Base-by-base conservation (phyloP, 306 rosid species). In the Clitoria ternatea region DNA sequence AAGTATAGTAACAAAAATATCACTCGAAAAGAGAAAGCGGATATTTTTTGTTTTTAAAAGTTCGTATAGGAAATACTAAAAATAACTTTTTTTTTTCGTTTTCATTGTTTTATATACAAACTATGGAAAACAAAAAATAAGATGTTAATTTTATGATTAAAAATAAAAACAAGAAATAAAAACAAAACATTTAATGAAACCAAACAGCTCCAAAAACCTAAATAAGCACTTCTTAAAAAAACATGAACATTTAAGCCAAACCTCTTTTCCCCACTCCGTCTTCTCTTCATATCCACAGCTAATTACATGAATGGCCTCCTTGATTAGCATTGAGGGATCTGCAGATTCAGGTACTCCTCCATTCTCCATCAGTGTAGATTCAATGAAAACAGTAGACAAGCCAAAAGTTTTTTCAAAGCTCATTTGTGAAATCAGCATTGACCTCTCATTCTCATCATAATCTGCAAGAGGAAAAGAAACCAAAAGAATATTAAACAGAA, bases 221-320 rank as follows among this genome's bases (percentile, higher is more conserved):
- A 77, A 69, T 43, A 64, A 65, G 73, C 40, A 75, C 7, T 27
- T 50, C 37, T 33, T 71, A 71, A 14, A 45, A 61, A 60, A 81
- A 48, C n/a, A 44, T 27, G 49, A 57, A 47, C 30, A 75, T 54
- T 63, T 32, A 69, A 50, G 24, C 9, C 74, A 19, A 69, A 94
- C 99, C 90, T 94, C 99, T 86, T 89, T 90, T 83, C 99, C 99
- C 99, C 99, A 94, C 14, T 80, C 90, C 4, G 99, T 91, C 81
- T 94, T 94, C 85, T 94, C 97, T 86, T 94, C 99, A 71, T 94
- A 94, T 48, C 97, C 95, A 30, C 97, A 90, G 74, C 97, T 54
- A 70, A 94, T 94, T 73, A 94, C 99, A 77, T 94, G 99, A 82
- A 94, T 85, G 22, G 99, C 99, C 74, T 94, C 99, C 69, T 85